Base-by-base conservation (phyloP, 306 rosid species). In the Benincasa hispida region DNA sequence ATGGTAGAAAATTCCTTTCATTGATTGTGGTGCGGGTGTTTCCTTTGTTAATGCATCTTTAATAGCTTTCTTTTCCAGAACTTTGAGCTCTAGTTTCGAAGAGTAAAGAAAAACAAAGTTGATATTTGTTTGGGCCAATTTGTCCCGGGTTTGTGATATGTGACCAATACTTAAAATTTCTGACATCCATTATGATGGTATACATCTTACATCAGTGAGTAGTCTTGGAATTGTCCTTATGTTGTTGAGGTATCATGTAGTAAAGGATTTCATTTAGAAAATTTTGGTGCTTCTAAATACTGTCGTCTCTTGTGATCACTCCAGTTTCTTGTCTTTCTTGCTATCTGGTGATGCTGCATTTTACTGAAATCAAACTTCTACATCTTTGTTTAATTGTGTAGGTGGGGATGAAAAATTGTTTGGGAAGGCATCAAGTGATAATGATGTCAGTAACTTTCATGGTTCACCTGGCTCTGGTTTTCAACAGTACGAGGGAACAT, bases 341-440 rank as follows among this genome's bases (percentile, higher is more conserved):
- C 24, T 42, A 70, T 28, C 8, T 10, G 51, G 58, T 48, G 55
- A 48, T 48, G 59, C 9, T 45, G 37, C 4, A 17, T 15, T 70
- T 24, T 45, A 70, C 39, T 70, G 57, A 70, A 42, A 45, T 14
- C 24, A 15, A 68, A 47, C 35, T 48, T 45, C 75, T 70, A 25
- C 57, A 25, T 70, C 39, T 65, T 39, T 42, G 19, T 27, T 45
- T 32, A 4, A 27, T 12, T 69, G 60, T 72, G 60, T 57, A 95
- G 99, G 93, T 69, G 76, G 88, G 85, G 96, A 90, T 79, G 99
- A 88, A 81, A 92, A 92, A 77, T 77, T 84, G 66, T 87, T 81
- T 74, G 90, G 86, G 19, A 90, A 89, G 88, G 61, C 85, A 50
- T 82, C 78, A 5, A 81, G 56, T 57, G 98, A 89, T 82, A 86